These are phyloP conservation scores for Zymoseptoria tritici DNA, from an alignment of 2,329 filamentous ascomycete species.

Conservation along the genomic window DNA sequence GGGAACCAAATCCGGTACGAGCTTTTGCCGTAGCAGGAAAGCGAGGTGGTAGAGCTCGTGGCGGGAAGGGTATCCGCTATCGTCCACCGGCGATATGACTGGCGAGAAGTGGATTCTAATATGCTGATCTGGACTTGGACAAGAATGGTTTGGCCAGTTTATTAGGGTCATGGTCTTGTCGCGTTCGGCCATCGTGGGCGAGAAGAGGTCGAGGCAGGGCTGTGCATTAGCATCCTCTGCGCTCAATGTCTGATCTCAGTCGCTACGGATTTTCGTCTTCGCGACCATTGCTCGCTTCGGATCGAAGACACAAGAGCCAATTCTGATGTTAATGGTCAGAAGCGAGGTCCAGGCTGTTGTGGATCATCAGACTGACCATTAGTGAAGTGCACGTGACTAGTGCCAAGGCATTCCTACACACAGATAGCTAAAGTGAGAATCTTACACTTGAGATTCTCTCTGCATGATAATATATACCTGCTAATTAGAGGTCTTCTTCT, in stretches of 20 bases:
- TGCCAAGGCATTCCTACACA: too few relatives aligned
- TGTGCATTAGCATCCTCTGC: background rate
- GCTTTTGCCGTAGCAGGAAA: conserved; percentile 8
- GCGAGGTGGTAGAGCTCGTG: conserved; percentile 7
- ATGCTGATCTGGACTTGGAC: background rate
- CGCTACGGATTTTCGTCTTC: background rate
- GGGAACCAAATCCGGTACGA: conserved; percentile 8
- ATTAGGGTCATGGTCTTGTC: background rate
- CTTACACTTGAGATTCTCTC: too few relatives aligned
- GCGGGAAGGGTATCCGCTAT: background rate
- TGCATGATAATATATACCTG: too few relatives aligned
- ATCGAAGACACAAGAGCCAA: background rate
- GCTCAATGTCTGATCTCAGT: background rate
- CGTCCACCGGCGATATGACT: background rate
- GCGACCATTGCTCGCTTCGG: background rate
- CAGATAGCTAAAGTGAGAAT: too few relatives aligned
- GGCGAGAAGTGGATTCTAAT: background rate
- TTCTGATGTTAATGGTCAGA: background rate
- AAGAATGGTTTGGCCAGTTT: background rate
- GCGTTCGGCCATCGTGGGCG: background rate
- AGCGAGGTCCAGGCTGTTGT: background rate
- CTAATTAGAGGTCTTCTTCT: too few relatives aligned
- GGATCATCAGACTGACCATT: too few relatives aligned
- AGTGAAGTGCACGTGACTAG: too few relatives aligned
- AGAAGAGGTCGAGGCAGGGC: background rate